Evolutionary conservation across 352 stramenopile genomes (phyloP), one percentile per base, ranked within the genome.

Genomic region (Hyaloperonospora brassicae): DNA sequence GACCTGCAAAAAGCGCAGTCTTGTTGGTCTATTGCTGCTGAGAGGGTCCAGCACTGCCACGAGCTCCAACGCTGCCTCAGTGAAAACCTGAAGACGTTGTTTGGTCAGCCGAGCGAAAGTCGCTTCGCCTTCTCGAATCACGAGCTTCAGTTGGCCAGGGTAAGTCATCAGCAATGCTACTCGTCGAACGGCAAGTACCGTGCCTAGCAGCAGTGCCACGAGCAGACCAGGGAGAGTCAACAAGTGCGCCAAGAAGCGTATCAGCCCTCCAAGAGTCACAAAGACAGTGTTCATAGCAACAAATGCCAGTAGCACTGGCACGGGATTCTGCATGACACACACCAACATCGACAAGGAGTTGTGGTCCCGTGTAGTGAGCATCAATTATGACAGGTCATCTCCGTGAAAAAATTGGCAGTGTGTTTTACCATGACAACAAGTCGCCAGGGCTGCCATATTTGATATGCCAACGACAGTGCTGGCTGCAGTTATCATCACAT

Each of bases 61-160:
- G 13, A 92, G 64, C 36, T 90, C 78, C 21, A 72, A 59, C 14
- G 68, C 68, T 21, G 78, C 67, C 38, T 89, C 80, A 7, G 81
- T 54, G 40, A 86, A 79, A 61, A 91, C 81, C 21, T 79, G 71
- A 5, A 94, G 55, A 7, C 80, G 74, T 5, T 77, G 76, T 61
- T 86, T 86, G 4, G 69, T 80, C 41, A 92, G 62, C 7, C 78
- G 67, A 42, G 79, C 76, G 24, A 90, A 94, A 44, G 73, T 91
- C 56, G 68, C 67, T 57, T 94, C 84, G 0, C 81, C 81, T 50
- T 94, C 84, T 46, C 84, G 73, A 40, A 86, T 84, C 31, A 94
- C 81, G 30, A 94, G 62, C 23, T 68, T 60, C 23, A 94, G 57
- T 35, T 94, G 84, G 1, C 84, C 84, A 0, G 84, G 84, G 46